These are phyloP conservation scores for Vitellaria paradoxa DNA, from an alignment of 179 eudicot species.

Conservation along the genomic window DNA sequence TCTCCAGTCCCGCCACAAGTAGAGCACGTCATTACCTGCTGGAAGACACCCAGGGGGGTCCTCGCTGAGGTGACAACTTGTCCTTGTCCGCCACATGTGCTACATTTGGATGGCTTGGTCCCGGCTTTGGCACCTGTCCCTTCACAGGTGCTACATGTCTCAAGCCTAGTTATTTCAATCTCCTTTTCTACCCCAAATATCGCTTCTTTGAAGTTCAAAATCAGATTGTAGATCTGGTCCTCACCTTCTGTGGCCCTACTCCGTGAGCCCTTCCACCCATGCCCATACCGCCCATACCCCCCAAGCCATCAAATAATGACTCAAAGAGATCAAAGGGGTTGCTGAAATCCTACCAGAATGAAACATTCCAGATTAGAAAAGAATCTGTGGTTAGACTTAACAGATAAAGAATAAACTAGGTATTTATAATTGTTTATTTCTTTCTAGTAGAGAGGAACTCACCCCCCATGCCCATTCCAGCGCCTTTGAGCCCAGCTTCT, in stretches of 20 bases:
- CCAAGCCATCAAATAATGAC: conserved; percentile 77
- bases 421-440: neutral
- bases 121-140: conserved; percentile 96
- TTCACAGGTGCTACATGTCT: conserved; percentile 70
- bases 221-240: conserved; percentile 79
- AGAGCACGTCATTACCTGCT: conserved; percentile 85
- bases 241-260: conserved; percentile 82
- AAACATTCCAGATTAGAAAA: conserved; percentile 5
- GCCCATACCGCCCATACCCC: conserved; percentile 79
- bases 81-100: conserved; percentile 88
- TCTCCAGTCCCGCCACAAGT: conserved; percentile 83
- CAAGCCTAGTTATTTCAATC: conserved; percentile 76
- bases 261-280: conserved; percentile 79
- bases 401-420: neutral
- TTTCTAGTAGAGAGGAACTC: conserved; percentile 30
- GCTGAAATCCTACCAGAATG: conserved; percentile 70
- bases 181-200: conserved; percentile 89
- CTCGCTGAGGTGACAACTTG: conserved; percentile 84
- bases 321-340: conserved; percentile 88
- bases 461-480: conserved; percentile 89
- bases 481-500: conserved; percentile 98
- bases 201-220: conserved; percentile 84
- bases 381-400: neutral
- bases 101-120: conserved; percentile 65
- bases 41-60: conserved; percentile 92